Evolutionary conservation across 441 rosid species (phyloP).

Genomic region (Lepidium campestre): DNA sequence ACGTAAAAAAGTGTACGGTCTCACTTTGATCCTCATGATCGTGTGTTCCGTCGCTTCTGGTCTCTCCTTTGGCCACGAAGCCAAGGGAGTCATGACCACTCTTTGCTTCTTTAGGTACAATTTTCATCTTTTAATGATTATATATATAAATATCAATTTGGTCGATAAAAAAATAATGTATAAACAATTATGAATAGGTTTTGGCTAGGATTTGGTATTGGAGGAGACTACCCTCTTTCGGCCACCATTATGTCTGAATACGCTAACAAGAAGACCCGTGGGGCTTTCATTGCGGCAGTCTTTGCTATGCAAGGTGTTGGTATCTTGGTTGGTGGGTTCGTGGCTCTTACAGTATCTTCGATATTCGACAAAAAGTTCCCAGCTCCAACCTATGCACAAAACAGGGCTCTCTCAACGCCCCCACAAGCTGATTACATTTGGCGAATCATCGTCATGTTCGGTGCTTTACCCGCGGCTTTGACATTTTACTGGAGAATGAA

Average conservation of each 20-base stretch:
- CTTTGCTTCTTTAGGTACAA: slow-evolving; percentile 22
- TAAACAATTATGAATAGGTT: slow-evolving; percentile 35
- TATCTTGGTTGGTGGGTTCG: slow-evolving; percentile 47
- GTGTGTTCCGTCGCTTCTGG: slow-evolving; percentile 38
- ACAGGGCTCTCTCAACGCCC: slow-evolving; percentile 29
- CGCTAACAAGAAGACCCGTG: slow-evolving; percentile 54
- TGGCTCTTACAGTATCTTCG: slow-evolving; percentile 30
- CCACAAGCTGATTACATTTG: slow-evolving; percentile 49
- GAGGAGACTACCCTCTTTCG: slow-evolving; percentile 55
- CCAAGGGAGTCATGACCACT: slow-evolving; percentile 37
- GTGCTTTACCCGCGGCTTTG: slow-evolving; percentile 43
- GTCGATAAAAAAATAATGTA: too few species aligned
- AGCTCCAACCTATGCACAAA: background rate
- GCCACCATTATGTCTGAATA: slow-evolving; percentile 65
- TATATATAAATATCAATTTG: too few species aligned
- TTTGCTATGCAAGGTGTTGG: slow-evolving; percentile 64
- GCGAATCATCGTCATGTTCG: slow-evolving; percentile 49
- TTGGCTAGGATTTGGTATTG: slow-evolving; percentile 58
- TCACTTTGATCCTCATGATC: slow-evolving; percentile 46
- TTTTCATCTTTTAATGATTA: too few species aligned
- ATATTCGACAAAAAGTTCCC: slow-evolving; percentile 29
- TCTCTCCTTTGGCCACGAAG: slow-evolving; percentile 34
- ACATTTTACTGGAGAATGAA: slow-evolving; percentile 55
- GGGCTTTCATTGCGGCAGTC: slow-evolving; percentile 50
- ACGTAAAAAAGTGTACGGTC: slow-evolving; percentile 42